phyloP scores from a whole-genome alignment of 768 basidiomycete genomes.

The Pisolithus microcarpus region DNA sequence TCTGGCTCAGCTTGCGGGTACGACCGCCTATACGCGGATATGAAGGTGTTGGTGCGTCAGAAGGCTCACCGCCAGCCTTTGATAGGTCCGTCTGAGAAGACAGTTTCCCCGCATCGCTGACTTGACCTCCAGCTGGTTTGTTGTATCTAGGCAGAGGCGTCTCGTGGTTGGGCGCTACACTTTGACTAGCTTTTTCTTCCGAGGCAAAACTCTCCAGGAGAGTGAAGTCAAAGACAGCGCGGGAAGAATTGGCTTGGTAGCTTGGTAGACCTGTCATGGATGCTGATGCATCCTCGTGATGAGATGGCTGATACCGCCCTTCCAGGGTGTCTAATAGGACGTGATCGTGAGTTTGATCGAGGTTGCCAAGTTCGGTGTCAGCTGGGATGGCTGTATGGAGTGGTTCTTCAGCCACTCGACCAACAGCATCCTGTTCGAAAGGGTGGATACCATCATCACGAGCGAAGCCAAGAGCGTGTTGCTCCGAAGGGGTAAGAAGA shows the following conservation, averaged over 20 bases:
- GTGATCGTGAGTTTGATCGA: constrained; percentile 44
- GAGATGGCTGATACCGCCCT: constrained; percentile 16
- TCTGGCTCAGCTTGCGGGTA: constrained; percentile 84
- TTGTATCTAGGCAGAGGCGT: constrained; percentile 16
- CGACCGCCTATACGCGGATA: constrained; percentile 36
- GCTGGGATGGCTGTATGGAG: constrained; percentile 11
- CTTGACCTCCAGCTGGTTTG: constrained; percentile 8
- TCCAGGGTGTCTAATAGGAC: constrained; percentile 32
- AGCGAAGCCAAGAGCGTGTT: constrained; percentile 39
- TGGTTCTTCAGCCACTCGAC: constrained; percentile 1
- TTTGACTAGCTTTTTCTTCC: constrained; percentile 59
- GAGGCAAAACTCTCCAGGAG: constrained; percentile 72
- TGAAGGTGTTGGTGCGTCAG: constrained; percentile 6
- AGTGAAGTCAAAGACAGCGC: constrained; percentile 62
- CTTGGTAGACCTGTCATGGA: constrained; percentile 50
- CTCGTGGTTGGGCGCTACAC: constrained; percentile 40
- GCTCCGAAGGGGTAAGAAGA: constrained; percentile 42
- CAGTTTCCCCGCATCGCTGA: constrained; percentile 6
- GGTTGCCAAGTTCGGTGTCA: constrained; percentile 30
- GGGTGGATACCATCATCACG: constrained; percentile 23
- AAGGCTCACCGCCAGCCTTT: constrained; percentile 5
- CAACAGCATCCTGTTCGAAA: constrained; percentile 9
- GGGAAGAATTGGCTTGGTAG: constrained; percentile 56
- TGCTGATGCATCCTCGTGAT: constrained; percentile 20
- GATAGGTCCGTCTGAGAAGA: constrained; percentile 1